Evolutionary conservation across 768 basidiomycete genomes (phyloP), one percentile per base, ranked within the genome.

Genomic region (Mycena sanguinolenta): DNA sequence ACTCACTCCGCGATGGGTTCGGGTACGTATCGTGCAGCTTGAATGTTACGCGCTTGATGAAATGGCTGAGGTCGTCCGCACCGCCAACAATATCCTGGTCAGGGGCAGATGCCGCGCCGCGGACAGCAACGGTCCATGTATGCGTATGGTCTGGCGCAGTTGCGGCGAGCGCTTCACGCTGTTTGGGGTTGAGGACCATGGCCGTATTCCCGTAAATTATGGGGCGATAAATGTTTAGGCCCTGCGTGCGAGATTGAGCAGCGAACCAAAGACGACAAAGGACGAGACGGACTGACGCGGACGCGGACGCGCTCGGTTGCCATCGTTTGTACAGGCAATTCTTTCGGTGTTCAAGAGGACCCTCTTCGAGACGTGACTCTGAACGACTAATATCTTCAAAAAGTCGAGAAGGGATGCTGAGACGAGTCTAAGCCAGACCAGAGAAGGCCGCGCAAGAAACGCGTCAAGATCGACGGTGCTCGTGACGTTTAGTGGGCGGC

Each of bases 161-260:
- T 39, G 86, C 82, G 16, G 83, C 76, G 5, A 87, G 81, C 19
- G 79, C 70, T 71, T 90, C 88, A 63, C 90, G 87, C 78, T 98
- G 96, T 74, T 90, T 89, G 19, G 87, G 82, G 0, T 89, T 91
- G 70, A 99, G 80, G 63, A 95, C 89, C 0, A 88, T 86, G 36
- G 97, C 95, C 16, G 92, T 94, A 79, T 99, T 99, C 57, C 98
- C 98, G 82, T 98, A 99, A 69, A 99, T 94, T 73, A 99, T 90
- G 2, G 97, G 95, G 58, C 98, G 88, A 78, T 90, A 90, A 60
- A 99, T 94, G 73, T 89, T 93, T 49, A 97, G 83, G 39, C 96
- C 96, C 95, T 97, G 58, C 42, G 38, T 59, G 32, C 34, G 68
- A 38, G 69, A 65, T 44, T 69, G 60, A 75, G 75, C 60, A 62